These are phyloP conservation scores for Phytophthora litchii DNA, from an alignment of 352 stramenopile species.

Conservation along the genomic window DNA sequence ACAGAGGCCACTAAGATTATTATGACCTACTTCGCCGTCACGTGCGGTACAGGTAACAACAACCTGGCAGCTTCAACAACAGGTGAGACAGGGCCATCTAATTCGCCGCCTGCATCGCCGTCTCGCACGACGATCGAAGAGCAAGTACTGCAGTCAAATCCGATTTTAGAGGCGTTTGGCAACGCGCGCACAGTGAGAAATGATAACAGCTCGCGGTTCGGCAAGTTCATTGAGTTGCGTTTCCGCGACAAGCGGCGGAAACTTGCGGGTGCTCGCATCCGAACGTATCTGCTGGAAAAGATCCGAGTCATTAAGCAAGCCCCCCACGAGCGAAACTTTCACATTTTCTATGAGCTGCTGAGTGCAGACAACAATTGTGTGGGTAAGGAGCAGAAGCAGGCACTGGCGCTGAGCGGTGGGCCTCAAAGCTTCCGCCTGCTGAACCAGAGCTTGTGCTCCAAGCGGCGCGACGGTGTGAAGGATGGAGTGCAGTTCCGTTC, in stretches of 20 bases:
- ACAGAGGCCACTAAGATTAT: constrained; percentile 92
- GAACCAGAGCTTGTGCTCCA: constrained; percentile 74
- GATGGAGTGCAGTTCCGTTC: constrained; percentile 70
- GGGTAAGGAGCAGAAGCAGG: constrained; percentile 34
- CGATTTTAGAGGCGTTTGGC: constrained; percentile 91
- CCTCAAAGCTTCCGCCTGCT: constrained; percentile 62
- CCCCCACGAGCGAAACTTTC: constrained; percentile 81
- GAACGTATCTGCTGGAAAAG: constrained; percentile 96
- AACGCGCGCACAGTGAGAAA: constrained; percentile 90
- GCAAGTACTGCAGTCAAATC: constrained; percentile 91
- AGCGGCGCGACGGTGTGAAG: constrained; percentile 68
- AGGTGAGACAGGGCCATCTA: constrained; percentile 13
- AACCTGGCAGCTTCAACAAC: constrained; percentile 10
- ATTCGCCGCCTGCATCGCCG: constrained; percentile 22
- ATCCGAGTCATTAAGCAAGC: constrained; percentile 88
- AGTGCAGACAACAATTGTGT: constrained; percentile 38
- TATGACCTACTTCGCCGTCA: constrained; percentile 88
- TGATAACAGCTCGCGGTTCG: constrained; percentile 91
- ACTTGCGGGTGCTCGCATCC: constrained; percentile 78
- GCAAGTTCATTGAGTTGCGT: constrained; percentile 91
- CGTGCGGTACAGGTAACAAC: constrained; percentile 45
- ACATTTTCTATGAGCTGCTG: constrained; percentile 90
- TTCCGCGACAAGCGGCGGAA: constrained; percentile 53
- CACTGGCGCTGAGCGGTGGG: constrained; percentile 42
- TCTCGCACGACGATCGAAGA: constrained; percentile 60